Conservation (phyloP, 78 protist genomes). For the Guillardia theta region DNA sequence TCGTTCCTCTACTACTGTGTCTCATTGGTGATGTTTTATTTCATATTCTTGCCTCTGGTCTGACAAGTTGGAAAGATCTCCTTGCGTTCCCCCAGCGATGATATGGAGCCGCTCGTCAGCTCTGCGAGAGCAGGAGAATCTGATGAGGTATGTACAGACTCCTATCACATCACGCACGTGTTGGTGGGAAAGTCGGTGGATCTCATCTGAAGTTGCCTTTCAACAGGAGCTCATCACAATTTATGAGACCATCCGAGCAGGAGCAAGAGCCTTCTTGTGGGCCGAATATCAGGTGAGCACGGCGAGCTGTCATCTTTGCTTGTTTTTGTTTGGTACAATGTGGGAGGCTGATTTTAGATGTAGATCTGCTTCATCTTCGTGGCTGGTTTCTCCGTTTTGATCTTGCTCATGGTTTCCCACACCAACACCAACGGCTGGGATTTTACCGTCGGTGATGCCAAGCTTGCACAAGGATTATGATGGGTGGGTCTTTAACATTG, state of each 20-base stretch:
- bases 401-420: constrained; percentile 35
- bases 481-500: not conserved
- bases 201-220: too few relatives aligned
- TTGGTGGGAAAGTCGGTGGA: too few relatives aligned
- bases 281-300: constrained; percentile 42
- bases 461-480: too few relatives aligned
- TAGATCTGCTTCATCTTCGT: constrained; percentile 22
- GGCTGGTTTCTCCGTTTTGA: not conserved
- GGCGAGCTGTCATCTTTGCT: too few relatives aligned
- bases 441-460: not conserved
- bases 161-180: too few relatives aligned
- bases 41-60: too few relatives aligned
- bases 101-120: not conserved
- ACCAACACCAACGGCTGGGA: not conserved
- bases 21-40: too few relatives aligned
- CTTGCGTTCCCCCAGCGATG: not conserved
- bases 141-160: too few relatives aligned
- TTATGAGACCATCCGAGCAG: not conserved
- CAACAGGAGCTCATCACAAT: not conserved
- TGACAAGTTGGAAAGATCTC: too few relatives aligned
- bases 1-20: not conserved
- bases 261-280: constrained; percentile 54
- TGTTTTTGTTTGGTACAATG: too few relatives aligned
- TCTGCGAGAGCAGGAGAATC: not conserved
- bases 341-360: not conserved